phyloP scores from a whole-genome alignment of 768 basidiomycete genomes.

The Boletus fagicola region DNA sequence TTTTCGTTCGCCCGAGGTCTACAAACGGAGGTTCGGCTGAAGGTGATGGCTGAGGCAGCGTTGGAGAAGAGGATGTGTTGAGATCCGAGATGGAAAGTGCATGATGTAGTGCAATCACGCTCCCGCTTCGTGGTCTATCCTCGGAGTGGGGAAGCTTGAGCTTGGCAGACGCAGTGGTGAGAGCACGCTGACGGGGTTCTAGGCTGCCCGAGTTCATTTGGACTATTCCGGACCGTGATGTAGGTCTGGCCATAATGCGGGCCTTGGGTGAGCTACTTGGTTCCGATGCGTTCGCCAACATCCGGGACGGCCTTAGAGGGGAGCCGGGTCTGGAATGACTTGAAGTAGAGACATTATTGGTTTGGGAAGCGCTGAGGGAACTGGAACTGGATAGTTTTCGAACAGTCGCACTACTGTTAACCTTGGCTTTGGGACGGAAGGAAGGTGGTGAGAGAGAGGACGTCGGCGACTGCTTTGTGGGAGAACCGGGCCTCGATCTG shows the following conservation, averaged over 20 bases:
- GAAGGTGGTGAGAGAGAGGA: conserved; percentile 28
- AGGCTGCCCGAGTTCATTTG: conserved; percentile 11
- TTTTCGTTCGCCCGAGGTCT: conserved; percentile 14
- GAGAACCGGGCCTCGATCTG: conserved; percentile 49
- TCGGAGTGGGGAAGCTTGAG: conserved; percentile 30
- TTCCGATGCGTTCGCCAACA: conserved; percentile 33
- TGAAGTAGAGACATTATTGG: conserved; percentile 37
- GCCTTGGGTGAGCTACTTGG: conserved; percentile 26
- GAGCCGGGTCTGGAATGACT: conserved; percentile 41
- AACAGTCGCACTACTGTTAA: conserved; percentile 52
- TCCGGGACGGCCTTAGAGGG: conserved; percentile 38
- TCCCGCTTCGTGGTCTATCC: conserved; percentile 35
- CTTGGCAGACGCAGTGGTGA: conserved; percentile 24
- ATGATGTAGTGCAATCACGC: conserved; percentile 26
- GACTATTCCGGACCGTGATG: conserved; percentile 21
- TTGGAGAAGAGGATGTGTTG: conserved; percentile 13
- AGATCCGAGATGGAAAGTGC: conserved; percentile 26
- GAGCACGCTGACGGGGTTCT: conserved; percentile 34
- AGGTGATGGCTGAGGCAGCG: conserved; percentile 16
- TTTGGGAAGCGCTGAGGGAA: conserved; percentile 13
- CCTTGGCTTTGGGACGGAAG: conserved; percentile 56
- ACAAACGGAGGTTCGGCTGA: conserved; percentile 13
- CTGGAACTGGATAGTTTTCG: conserved; percentile 28
- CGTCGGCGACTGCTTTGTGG: conserved; percentile 37
- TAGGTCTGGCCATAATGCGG: conserved; percentile 32